Base-by-base conservation (phyloP, 1,139 yeast species). In the Hyphopichia fennica region DNA sequence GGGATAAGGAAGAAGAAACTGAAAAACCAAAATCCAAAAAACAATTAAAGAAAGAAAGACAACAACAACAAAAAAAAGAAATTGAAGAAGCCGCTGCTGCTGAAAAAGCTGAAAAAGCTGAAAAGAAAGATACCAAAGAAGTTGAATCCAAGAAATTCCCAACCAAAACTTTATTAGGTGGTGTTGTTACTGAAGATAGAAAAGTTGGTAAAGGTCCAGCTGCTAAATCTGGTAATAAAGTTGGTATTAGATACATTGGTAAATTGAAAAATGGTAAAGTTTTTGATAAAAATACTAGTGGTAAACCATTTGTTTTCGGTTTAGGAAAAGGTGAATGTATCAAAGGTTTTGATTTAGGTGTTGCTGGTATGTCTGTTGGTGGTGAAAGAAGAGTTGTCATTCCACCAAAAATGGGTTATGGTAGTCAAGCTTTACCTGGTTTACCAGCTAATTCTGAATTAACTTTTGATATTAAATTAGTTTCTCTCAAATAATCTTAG, bases 301-400 rank as follows among this genome's bases (percentile, higher is more conserved):
- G 99, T 57, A 91, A 89, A 76, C 99, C 99, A 60, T 93, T 95
- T 67, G 70, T 74, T 50, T 95, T 93, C 72, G 82, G 81, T 52
- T 81, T 93, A 56, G 99, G 99, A 58, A 88, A 87, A 67, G 99
- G 99, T 62, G 98, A 95, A 72, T 96, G 96, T 60, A 95, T 95
- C 76, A 89, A 88, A 70, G 99, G 98, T 51, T 93, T 96, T 86
- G 99, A 93, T 65, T 79, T 91, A 58, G 99, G 99, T 77, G 95
- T 93, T 57, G 89, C 91, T 45, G 99, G 99, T 65, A 91, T 95
- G 98, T 83, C 96, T 48, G 96, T 89, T 63, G 96, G 96, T 58
- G 99, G 99, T 62, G 99, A 95, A 79, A 90, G 99, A 79, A 85
- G 99, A 76, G 90, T 95, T 52, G 79, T 89, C 50, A 88, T 95